Percentiles rank a stretch among this genome's conserved stretches.
phyloP scores from a whole-genome alignment of 129 eudicot genomes.

The Calendula officinalis region DNA sequence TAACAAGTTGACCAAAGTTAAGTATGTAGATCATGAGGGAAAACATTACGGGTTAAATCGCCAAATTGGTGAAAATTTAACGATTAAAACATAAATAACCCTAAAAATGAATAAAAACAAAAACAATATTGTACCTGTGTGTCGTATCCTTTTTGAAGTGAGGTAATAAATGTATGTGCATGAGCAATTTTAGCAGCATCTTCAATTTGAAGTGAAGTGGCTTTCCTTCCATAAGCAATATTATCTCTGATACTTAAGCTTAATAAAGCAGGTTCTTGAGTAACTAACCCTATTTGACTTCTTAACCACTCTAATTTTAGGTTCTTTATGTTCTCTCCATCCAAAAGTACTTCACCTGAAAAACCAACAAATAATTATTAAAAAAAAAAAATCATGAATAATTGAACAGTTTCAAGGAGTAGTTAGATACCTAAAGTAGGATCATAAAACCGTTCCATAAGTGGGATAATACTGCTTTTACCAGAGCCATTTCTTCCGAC shows the following conservation, averaged over 20 bases:
- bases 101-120: not conserved
- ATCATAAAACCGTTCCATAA: constrained; percentile 97
- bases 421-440: constrained; percentile 77
- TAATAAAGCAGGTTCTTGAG: constrained; percentile 94
- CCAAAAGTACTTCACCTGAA: constrained; percentile 91
- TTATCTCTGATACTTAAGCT: constrained; percentile 89
- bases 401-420: not conserved
- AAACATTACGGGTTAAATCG: too few relatives aligned
- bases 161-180: constrained; percentile 88
- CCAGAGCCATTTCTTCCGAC: constrained; percentile 99
- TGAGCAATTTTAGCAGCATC: constrained; percentile 97
- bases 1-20: too few relatives aligned
- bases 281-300: constrained; percentile 92
- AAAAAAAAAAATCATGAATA: constrained; percentile 9
- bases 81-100: too few relatives aligned
- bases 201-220: constrained; percentile 79
- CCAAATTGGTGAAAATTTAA: too few relatives aligned
- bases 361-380: constrained; percentile 12
- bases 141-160: constrained; percentile 86
- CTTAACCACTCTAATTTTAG: constrained; percentile 91
- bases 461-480: constrained; percentile 93
- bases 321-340: constrained; percentile 90
- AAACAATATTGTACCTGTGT: constrained; percentile 64
- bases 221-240: constrained; percentile 89
- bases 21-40: too few relatives aligned